phyloP scores from a whole-genome alignment of 768 basidiomycete genomes.

The Boletus tomentosulus region DNA sequence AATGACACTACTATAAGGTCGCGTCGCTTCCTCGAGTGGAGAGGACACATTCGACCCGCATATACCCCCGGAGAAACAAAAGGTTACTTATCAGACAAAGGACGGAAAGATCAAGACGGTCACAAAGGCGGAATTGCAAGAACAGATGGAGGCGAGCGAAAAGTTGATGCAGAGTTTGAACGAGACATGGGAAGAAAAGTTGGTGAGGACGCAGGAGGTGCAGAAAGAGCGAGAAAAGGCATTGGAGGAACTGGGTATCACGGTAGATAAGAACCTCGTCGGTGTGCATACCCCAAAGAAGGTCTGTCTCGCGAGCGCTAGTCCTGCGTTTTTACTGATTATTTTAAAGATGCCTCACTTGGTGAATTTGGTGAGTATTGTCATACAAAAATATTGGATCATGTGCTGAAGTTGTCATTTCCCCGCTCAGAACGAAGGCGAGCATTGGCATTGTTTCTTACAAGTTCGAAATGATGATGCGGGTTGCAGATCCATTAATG shows the following conservation, averaged over 20 bases:
- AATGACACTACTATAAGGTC: conserved; percentile 42
- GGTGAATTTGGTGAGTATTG: conserved; percentile 76
- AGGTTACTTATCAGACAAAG: conserved; percentile 90
- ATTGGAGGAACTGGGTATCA: conserved; percentile 94
- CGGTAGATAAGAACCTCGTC: conserved; percentile 92
- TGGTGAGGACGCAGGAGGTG: conserved; percentile 86
- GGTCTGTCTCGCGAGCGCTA: conserved; percentile 34
- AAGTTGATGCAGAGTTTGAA: conserved; percentile 92
- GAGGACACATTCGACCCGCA: conserved; percentile 84
- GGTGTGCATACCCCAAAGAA: conserved; percentile 98
- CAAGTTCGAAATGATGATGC: conserved; percentile 5
- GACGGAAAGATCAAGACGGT: conserved; percentile 94
- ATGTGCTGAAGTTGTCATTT: conserved; percentile 13
- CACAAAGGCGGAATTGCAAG: conserved; percentile 95
- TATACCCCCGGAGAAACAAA: conserved; percentile 91
- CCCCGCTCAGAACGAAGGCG: conserved; percentile 63
- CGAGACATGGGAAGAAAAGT: conserved; percentile 96
- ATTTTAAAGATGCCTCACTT: conserved; percentile 79
- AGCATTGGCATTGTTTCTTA: conserved; percentile 15
- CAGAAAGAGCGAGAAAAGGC: conserved; percentile 98
- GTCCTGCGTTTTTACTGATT: conserved; percentile 9
- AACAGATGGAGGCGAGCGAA: conserved; percentile 93
- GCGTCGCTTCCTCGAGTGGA: conserved; percentile 62
- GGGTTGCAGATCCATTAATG: conserved; percentile 80
- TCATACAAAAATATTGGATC: not conserved